Base-by-base conservation (phyloP, 306 rosid species). In the Rosa chinensis region DNA sequence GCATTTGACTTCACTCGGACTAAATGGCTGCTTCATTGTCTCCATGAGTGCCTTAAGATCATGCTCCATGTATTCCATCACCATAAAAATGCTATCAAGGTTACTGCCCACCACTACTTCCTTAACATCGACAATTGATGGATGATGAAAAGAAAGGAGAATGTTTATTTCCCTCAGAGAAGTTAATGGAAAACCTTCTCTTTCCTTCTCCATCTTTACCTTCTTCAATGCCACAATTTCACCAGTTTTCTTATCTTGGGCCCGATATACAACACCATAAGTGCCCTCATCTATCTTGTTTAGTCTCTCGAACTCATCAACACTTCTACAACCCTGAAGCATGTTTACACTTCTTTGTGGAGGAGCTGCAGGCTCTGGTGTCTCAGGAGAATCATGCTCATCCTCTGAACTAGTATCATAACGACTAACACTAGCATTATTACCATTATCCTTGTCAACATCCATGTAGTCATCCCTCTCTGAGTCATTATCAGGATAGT, bases 291-390 rank as follows among this genome's bases (percentile, higher is more conserved):
- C 97, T 79, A 96, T 96, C 89, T 93, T 96, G 85, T 96, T 96
- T 73, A 96, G 86, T 80, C 98, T 91, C 94, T 96, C 99, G 81
- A 92, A 96, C 87, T 93, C 99, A 85, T 96, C 98, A 75, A 96
- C 98, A 89, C 97, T 96, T 90, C 99, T 93, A 87, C 99, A 96
- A 74, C 96, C 97, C 84, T 91, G 96, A 77, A 96, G 99, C 99
- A 96, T 96, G 85, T 96, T 89, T 48, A 96, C 92, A 16, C 79
- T 82, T 82, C 99, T 91, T 76, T 82, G 96, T 11, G 90, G 96
- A 79, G 87, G 87, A 53, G 83, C 83, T 32, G 80, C 76, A 75
- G 90, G 90, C 77, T 91, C 98, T 5, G 89, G 88, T 71, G 88
- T 85, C 81, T 74, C 86, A 12, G 70, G 66, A 69, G 78, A 77